phyloP scores from a whole-genome alignment of 2,329 filamentous ascomycete species.

The Penicillium sp. region DNA sequence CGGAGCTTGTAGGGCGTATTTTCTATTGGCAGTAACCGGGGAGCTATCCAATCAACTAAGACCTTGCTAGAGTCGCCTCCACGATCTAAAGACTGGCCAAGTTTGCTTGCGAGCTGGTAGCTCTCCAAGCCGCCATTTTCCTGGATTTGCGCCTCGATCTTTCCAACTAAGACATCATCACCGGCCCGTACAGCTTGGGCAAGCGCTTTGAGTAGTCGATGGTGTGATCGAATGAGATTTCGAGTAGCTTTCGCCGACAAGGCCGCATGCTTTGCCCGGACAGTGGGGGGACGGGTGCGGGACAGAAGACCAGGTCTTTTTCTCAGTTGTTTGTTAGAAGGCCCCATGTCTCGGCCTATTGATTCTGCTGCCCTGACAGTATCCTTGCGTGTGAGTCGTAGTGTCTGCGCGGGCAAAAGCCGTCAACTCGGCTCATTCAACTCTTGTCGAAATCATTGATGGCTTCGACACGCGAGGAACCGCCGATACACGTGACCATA shows the following conservation, averaged over 20 bases:
- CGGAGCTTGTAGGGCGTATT: no score
- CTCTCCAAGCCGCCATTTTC: slow-evolving; percentile 49
- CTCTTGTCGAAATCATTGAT: no score
- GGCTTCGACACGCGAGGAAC: no score
- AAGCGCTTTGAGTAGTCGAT: slow-evolving; percentile 51
- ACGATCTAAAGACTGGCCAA: slow-evolving; percentile 52
- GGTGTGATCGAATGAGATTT: slow-evolving; percentile 52
- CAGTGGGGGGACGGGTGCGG: slow-evolving; percentile 39
- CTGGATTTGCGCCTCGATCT: slow-evolving; percentile 45
- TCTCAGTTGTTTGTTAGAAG: no score
- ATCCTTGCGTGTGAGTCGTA: no score
- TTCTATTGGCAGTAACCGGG: no score
- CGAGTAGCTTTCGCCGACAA: slow-evolving; percentile 52
- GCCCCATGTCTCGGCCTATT: no score
- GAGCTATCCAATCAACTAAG: slow-evolving; percentile 52
- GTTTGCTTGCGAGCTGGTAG: slow-evolving; percentile 56
- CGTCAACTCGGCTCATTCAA: no score
- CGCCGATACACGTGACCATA: no score
- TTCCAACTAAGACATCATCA: slow-evolving; percentile 33
- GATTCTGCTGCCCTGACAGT: no score
- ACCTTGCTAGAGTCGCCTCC: slow-evolving; percentile 56
- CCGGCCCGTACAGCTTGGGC: slow-evolving; percentile 44
- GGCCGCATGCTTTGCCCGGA: slow-evolving; percentile 28
- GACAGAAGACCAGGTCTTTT: no score
- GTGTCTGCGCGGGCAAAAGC: no score